These are phyloP conservation scores for Aurantiochytrium sp. DNA, from an alignment of 108 stramenopile species.

Conservation along the genomic window DNA sequence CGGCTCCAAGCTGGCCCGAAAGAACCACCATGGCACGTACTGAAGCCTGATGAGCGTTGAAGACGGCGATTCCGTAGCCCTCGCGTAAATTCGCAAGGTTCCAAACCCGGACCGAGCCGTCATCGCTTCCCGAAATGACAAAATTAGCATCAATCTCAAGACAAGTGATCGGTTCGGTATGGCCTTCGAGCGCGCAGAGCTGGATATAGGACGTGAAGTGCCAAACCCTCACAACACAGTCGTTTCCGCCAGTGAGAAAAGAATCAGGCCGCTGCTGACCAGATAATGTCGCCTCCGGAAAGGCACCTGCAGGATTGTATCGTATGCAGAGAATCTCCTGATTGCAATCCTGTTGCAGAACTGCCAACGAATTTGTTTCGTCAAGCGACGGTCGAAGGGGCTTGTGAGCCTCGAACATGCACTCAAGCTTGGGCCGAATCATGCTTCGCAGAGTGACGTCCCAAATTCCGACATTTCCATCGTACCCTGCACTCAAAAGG, in stretches of 20 bases:
- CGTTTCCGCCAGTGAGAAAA: not conserved
- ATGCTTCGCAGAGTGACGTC: not conserved
- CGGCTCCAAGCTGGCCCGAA: not conserved
- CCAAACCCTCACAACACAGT: not conserved
- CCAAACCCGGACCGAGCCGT: not conserved
- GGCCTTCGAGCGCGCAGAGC: not conserved
- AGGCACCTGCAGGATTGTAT: not conserved
- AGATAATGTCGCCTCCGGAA: not conserved
- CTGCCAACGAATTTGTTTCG: not conserved
- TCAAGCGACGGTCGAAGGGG: no score
- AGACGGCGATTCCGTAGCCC: not conserved
- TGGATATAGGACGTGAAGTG: not conserved
- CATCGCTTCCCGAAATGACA: not conserved
- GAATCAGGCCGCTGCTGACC: not conserved
- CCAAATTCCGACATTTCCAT: not conserved
- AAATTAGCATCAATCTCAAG: not conserved
- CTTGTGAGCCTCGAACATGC: not conserved
- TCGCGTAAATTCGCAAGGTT: not conserved
- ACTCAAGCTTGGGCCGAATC: not conserved
- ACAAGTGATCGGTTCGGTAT: not conserved
- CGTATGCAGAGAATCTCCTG: not conserved
- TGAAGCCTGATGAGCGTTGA: not conserved
- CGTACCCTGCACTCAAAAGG: not conserved
- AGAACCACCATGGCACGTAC: not conserved
- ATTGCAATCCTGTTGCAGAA: not conserved